Evolutionary conservation across 1,139 yeast species (phyloP).

Genomic region (Suhomyces bribrorum): DNA sequence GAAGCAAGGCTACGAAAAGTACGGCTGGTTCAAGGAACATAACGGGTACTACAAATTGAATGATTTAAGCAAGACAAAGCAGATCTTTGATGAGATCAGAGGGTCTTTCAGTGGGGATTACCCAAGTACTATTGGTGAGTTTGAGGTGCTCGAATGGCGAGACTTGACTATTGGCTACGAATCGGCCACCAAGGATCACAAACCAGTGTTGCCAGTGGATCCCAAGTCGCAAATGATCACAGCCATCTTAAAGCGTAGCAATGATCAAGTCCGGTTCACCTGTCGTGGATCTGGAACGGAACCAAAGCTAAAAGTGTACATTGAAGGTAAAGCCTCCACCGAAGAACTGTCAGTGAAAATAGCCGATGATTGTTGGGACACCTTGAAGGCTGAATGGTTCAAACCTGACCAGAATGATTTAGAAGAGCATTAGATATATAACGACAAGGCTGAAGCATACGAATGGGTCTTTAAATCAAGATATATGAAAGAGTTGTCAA

Average conservation of each 20-base stretch:
- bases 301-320: slow-evolving; percentile 88
- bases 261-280: slow-evolving; percentile 65
- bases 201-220: slow-evolving; percentile 72
- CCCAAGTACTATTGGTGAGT: slow-evolving; percentile 54
- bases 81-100: slow-evolving; percentile 54
- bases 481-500: no score
- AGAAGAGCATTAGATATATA: slow-evolving; percentile 34
- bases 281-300: slow-evolving; percentile 96
- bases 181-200: slow-evolving; percentile 57
- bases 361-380: slow-evolving; percentile 71
- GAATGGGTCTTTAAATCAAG: no score
- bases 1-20: slow-evolving; percentile 57
- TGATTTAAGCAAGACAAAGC: slow-evolving; percentile 50
- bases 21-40: slow-evolving; percentile 80
- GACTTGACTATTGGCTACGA: slow-evolving; percentile 86
- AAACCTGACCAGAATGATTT: slow-evolving; percentile 47
- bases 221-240: slow-evolving; percentile 85
- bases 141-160: slow-evolving; percentile 65
- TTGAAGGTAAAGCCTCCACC: slow-evolving; percentile 59
- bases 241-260: slow-evolving; percentile 37
- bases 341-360: slow-evolving; percentile 49
- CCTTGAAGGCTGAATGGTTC: slow-evolving; percentile 60
- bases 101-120: slow-evolving; percentile 35
- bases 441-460: no score
- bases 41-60: slow-evolving; percentile 82